These are phyloP conservation scores for Camillea tinctor DNA, from an alignment of 2,329 filamentous ascomycete species.

Conservation along the genomic window DNA sequence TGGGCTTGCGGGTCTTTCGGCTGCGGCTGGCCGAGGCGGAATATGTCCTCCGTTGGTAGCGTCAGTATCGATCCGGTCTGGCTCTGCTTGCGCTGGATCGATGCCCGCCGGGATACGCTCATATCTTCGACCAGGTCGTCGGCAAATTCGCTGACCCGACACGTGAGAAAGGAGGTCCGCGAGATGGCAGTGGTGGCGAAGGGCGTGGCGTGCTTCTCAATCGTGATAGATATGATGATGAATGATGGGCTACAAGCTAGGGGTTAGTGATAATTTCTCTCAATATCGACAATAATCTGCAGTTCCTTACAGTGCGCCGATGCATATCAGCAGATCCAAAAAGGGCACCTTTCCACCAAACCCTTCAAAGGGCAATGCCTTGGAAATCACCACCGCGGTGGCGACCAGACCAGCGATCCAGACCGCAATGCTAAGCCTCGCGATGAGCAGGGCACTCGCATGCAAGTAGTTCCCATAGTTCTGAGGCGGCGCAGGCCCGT, in stretches of 20 bases:
- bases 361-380: constrained; percentile 11
- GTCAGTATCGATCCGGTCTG: constrained; percentile 23
- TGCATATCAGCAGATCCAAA: constrained; percentile 31
- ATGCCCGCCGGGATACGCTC: constrained; percentile 28
- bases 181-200: constrained; percentile 30
- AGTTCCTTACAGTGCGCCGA: constrained; percentile 30
- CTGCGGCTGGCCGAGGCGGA: constrained; percentile 7
- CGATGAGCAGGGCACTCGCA: constrained; percentile 29
- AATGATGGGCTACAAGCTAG: constrained; percentile 25
- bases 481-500: constrained; percentile 25
- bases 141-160: constrained; percentile 21
- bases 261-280: too few species aligned
- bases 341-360: constrained; percentile 30
- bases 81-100: constrained; percentile 24
- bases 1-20: constrained; percentile 1
- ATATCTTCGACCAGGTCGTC: constrained; percentile 25
- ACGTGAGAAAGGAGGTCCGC: constrained; percentile 23
- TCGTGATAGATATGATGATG: constrained; percentile 29
- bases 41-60: constrained; percentile 24
- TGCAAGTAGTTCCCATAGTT: constrained; percentile 31
- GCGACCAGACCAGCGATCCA: constrained; percentile 33
- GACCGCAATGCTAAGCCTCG: constrained; percentile 28
- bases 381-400: constrained; percentile 29
- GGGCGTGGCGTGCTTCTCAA: constrained; percentile 29
- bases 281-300: not conserved